Percentiles rank a stretch among this genome's conserved stretches.
Evolutionary conservation across 2,329 filamentous ascomycete species (phyloP).

Genomic region (Pseudonectria buxi): DNA sequence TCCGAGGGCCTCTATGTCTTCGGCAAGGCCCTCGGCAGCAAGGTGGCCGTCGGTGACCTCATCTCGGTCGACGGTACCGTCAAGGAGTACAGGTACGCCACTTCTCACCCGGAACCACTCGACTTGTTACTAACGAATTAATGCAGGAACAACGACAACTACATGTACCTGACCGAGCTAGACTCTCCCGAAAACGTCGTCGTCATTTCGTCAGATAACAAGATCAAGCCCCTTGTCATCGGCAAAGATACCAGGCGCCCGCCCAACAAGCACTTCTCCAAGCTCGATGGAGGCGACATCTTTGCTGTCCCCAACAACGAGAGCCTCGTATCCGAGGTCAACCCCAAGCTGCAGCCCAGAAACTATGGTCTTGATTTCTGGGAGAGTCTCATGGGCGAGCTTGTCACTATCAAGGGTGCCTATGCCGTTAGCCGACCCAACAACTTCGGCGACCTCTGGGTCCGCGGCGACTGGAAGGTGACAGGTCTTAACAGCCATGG

Average conservation of each 20-base stretch:
- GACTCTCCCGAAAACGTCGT: conserved; percentile 45
- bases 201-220: conserved; percentile 46
- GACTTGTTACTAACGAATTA: conserved; percentile 4
- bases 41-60: conserved; percentile 55
- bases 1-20: conserved; percentile 64
- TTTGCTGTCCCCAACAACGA: conserved; percentile 59
- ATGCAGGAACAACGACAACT: conserved; percentile 43
- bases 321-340: conserved; percentile 48
- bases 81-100: conserved; percentile 44
- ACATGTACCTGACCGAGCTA: conserved; percentile 60
- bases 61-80: conserved; percentile 55
- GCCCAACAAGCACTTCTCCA: conserved; percentile 54
- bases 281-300: conserved; percentile 58
- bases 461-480: conserved; percentile 56
- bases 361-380: conserved; percentile 66
- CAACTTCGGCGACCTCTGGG: conserved; percentile 61
- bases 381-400: conserved; percentile 61
- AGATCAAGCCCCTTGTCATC: conserved; percentile 52
- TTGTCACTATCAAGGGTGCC: conserved; percentile 56
- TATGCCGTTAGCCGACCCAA: conserved; percentile 55
- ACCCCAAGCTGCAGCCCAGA: conserved; percentile 54
- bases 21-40: conserved; percentile 52
- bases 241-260: conserved; percentile 51
- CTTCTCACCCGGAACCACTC: not conserved
- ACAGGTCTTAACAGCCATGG: conserved; percentile 57